Evolutionary conservation across 2,329 filamentous ascomycete genomes (phyloP).

Genomic region (Chrysosporium queenslandicum): DNA sequence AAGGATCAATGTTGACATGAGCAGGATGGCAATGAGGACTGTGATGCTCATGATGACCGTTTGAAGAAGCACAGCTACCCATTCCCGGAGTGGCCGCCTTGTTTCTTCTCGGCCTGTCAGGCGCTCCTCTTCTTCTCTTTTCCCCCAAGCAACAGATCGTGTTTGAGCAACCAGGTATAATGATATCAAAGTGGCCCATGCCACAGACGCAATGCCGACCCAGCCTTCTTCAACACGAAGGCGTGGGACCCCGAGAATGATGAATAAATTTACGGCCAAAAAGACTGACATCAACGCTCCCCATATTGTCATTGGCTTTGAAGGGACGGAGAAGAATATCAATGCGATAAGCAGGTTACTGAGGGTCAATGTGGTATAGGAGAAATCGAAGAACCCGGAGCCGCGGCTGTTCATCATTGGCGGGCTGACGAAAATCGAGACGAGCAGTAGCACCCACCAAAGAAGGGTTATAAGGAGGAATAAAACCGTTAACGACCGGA

Average conservation of each 20-base stretch:
- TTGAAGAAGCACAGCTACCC: constrained; percentile 67
- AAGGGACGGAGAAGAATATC: constrained; percentile 80
- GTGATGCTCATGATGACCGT: constrained; percentile 62
- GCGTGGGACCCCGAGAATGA: constrained; percentile 64
- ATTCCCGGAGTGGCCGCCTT: constrained; percentile 69
- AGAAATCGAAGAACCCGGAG: constrained; percentile 84
- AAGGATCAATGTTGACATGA: constrained; percentile 69
- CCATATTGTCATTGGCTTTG: constrained; percentile 64
- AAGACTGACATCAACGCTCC: constrained; percentile 57
- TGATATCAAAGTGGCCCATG: constrained; percentile 72
- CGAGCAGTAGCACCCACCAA: constrained; percentile 90
- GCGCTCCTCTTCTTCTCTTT: constrained; percentile 82
- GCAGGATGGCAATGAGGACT: constrained; percentile 57
- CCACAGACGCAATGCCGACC: constrained; percentile 75
- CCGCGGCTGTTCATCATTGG: constrained; percentile 77
- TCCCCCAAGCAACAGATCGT: constrained; percentile 79
- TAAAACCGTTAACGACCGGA: constrained; percentile 66
- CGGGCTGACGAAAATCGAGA: constrained; percentile 82
- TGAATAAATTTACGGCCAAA: constrained; percentile 63
- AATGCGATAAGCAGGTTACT: constrained; percentile 66
- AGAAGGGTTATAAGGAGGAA: constrained; percentile 66
- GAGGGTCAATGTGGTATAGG: constrained; percentile 68
- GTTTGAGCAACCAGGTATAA: constrained; percentile 72
- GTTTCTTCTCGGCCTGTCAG: constrained; percentile 83
- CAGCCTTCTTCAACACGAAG: constrained; percentile 78